These are phyloP conservation scores for Boechera divaricarpa DNA, from an alignment of 345 rosid genomes.

Conservation along the genomic window DNA sequence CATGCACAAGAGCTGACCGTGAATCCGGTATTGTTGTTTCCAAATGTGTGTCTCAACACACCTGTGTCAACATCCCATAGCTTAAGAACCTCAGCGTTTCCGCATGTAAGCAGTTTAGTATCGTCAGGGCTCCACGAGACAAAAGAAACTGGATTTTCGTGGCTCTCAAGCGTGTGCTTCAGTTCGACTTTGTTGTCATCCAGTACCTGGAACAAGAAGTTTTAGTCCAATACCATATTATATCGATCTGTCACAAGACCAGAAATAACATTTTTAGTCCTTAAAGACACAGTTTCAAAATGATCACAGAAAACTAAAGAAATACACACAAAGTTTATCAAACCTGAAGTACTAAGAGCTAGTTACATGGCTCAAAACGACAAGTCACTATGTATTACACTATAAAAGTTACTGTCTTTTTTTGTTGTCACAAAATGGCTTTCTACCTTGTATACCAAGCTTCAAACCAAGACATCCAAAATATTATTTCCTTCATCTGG, in stretches of 20 bases:
- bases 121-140: constrained; percentile 95
- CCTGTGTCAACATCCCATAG: constrained; percentile 96
- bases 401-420: not conserved
- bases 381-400: not conserved
- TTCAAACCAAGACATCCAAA: not conserved
- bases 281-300: not conserved
- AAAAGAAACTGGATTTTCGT: constrained; percentile 78
- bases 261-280: not conserved
- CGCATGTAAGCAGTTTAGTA: constrained; percentile 78
- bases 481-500: not conserved
- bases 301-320: not conserved
- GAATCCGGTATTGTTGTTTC: constrained; percentile 71
- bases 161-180: constrained; percentile 68
- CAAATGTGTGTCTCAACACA: constrained; percentile 84
- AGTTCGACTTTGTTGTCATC: constrained; percentile 60
- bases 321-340: not conserved
- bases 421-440: constrained; percentile 1
- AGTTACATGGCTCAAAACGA: not conserved
- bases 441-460: constrained; percentile 41
- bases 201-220: constrained; percentile 59
- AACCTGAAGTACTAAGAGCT: constrained; percentile 9
- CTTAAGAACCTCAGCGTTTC: constrained; percentile 80
- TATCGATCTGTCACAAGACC: constrained; percentile 15
- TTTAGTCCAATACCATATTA: constrained; percentile 1
- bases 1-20: constrained; percentile 92